These are phyloP conservation scores for Biscogniauxia marginata DNA, from an alignment of 2,329 filamentous ascomycete species.

Conservation along the genomic window DNA sequence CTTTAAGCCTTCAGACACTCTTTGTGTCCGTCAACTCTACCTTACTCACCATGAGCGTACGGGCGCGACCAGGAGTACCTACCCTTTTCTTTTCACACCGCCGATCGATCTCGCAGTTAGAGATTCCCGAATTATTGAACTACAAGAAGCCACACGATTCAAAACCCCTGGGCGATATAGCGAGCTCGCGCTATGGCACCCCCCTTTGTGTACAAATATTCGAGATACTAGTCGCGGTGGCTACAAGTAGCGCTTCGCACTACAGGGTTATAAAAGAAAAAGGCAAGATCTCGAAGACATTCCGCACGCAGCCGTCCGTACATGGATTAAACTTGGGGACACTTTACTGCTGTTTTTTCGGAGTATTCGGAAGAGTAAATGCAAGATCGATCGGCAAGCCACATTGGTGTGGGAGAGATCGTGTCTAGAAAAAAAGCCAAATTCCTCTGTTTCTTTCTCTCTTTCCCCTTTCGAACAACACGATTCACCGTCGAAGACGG, in stretches of 20 bases:
- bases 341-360: background rate
- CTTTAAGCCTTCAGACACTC: background rate
- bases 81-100: background rate
- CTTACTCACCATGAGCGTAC: background rate
- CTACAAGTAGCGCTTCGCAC: background rate
- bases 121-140: background rate
- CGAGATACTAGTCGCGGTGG: background rate
- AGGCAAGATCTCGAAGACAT: background rate
- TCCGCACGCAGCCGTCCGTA: background rate
- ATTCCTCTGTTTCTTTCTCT: background rate
- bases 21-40: background rate
- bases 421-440: background rate
- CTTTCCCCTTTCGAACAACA: background rate
- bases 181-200: background rate
- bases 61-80: background rate
- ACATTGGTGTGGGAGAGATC: background rate
- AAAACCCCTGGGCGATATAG: background rate
- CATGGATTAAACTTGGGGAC: background rate
- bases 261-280: background rate
- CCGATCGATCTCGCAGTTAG: background rate
- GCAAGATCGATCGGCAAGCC: conserved; percentile 3
- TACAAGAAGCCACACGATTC: background rate
- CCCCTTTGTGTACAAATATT: conserved; percentile 1
- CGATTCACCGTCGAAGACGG: background rate
- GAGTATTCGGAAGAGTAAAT: background rate